Evolutionary conservation across 2,329 filamentous ascomycete species (phyloP).

Genomic region (Colletotrichum chrysophilum): DNA sequence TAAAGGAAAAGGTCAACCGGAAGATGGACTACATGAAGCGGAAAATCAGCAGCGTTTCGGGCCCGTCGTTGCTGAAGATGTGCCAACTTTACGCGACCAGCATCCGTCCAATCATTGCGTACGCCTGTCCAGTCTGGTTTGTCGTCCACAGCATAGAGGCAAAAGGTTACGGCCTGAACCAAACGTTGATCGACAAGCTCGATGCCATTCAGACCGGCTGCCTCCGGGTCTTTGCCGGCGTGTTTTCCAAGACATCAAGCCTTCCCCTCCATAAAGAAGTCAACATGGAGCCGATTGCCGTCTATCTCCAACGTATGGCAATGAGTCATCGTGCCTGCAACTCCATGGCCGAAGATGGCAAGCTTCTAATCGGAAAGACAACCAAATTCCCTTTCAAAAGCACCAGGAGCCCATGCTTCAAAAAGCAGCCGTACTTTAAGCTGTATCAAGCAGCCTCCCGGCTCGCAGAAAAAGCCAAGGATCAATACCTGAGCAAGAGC

Average conservation of each 20-base stretch:
- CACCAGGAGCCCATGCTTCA: not conserved
- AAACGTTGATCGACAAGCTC: not conserved
- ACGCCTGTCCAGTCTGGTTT: not conserved
- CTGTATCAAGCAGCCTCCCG: not conserved
- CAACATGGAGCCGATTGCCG: not conserved
- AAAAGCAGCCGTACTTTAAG: not conserved
- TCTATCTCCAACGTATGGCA: not conserved
- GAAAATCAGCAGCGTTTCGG: not conserved
- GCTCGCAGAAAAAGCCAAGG: not conserved
- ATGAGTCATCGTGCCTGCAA: not conserved
- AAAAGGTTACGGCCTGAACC: not conserved
- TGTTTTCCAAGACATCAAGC: not conserved
- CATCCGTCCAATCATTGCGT: not conserved
- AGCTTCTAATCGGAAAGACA: not conserved
- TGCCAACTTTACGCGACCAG: not conserved
- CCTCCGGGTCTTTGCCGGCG: not conserved
- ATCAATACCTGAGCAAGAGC: not conserved
- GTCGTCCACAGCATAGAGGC: not conserved
- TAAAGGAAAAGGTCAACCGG: not conserved
- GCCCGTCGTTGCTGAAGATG: not conserved
- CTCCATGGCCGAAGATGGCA: not conserved
- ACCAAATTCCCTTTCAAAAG: not conserved
- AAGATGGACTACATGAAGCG: not conserved
- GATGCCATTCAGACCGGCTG: not conserved
- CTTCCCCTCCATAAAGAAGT: not conserved